These are phyloP conservation scores for Toxicodendron radicans DNA, from an alignment of 345 rosid genomes.

Conservation along the genomic window DNA sequence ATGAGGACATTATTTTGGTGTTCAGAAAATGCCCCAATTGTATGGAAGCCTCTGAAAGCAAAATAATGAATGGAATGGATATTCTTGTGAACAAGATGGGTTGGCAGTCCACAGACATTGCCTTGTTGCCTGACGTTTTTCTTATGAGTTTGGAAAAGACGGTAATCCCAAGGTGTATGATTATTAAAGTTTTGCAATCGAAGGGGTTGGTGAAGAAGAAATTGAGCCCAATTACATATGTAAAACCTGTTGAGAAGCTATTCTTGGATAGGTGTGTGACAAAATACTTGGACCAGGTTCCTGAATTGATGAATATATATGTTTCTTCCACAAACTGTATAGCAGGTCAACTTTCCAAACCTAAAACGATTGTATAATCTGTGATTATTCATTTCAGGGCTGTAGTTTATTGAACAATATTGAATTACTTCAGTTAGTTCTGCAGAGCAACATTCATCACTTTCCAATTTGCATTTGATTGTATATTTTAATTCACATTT, in stretches of 20 bases:
- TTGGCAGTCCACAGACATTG: conserved; percentile 18
- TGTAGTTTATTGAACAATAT: neutral
- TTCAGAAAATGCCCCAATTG: conserved; percentile 36
- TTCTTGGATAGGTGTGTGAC: conserved; percentile 12
- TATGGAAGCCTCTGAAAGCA: conserved; percentile 32
- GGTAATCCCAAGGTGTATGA: conserved; percentile 35
- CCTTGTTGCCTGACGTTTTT: conserved; percentile 14
- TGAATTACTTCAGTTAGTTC: neutral
- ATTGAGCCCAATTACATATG: neutral
- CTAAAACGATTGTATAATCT: neutral
- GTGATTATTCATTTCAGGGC: neutral
- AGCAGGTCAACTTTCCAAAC: neutral
- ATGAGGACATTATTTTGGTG: conserved; percentile 17
- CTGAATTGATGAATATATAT: conserved; percentile 10
- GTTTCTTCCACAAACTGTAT: neutral
- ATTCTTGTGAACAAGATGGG: conserved; percentile 37
- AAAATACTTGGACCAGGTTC: neutral
- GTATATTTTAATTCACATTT: neutral
- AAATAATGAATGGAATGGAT: conserved; percentile 22
- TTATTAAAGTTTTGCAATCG: conserved; percentile 22
- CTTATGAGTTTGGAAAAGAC: conserved; percentile 29
- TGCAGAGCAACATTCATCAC: neutral
- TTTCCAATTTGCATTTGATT: neutral
- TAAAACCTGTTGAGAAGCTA: neutral
- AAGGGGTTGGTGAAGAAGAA: conserved; percentile 17